A percentile compares a stretch with the other conserved stretches of the same genome.
phyloP scores from a whole-genome alignment of 345 rosid genomes.

The Citrus inodora region DNA sequence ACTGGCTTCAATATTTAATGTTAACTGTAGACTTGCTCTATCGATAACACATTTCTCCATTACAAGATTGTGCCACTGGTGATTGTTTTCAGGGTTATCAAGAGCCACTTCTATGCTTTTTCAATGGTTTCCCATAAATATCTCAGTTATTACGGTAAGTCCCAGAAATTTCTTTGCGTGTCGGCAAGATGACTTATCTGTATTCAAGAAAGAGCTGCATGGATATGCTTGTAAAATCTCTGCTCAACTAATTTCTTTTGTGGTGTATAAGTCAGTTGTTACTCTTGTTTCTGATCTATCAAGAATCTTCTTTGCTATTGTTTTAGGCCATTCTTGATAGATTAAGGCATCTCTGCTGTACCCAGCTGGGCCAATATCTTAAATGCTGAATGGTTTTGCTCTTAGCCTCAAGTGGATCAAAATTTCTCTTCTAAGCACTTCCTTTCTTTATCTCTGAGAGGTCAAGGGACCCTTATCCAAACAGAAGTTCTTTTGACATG shows the following conservation, averaged over 20 bases:
- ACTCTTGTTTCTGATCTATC: not conserved
- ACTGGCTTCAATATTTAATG: not conserved
- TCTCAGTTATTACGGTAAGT: not conserved
- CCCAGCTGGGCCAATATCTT: not conserved
- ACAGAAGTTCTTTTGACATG: not conserved
- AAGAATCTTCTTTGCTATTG: not conserved
- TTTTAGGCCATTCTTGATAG: not conserved
- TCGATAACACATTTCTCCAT: not conserved
- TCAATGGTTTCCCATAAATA: not conserved
- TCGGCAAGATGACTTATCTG: not conserved
- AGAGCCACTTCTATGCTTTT: not conserved
- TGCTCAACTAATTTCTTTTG: not conserved
- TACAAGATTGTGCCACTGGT: not conserved
- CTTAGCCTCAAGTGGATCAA: not conserved
- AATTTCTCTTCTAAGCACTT: not conserved
- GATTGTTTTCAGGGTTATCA: not conserved
- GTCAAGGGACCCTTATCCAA: conserved; percentile 3
- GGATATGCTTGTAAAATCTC: not conserved
- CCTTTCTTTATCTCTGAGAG: not conserved
- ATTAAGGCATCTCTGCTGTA: not conserved
- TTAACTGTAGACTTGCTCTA: not conserved
- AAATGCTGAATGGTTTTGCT: not conserved
- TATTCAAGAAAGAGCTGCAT: not conserved
- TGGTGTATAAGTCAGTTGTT: not conserved
- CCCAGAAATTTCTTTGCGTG: conserved; percentile 4